Base-by-base conservation (phyloP, 2,329 filamentous ascomycete genomes). In the Penicillium sp. region DNA sequence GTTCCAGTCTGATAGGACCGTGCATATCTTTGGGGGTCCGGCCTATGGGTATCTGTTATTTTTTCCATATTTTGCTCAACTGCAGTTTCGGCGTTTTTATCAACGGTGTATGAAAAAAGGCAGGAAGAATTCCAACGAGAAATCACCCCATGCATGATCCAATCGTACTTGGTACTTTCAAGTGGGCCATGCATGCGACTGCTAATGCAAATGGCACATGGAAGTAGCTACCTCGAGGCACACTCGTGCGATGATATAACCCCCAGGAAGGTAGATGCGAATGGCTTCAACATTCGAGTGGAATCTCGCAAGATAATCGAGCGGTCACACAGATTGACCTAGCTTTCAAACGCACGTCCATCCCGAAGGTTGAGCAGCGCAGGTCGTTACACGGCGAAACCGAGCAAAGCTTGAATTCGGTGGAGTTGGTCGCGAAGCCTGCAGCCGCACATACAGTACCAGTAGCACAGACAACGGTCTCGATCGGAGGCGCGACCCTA, bases 21-120 rank as follows among this genome's bases (percentile, higher is more conserved):
- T 63, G 66, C 66, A 71, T 71, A 64, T 69, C 65, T 68, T 69
- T 61, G 63, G 65, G 61, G 67, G 66, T 70, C 62, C 63, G 66
- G 66, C 67, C 66, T 70, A 63, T 69, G 62, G 68, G 64, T 62
- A 59, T 67, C 58, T 61, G 58, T 63, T 65, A 60, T 58, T 61
- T 55, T 22, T 64, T 65, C 64, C 58, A 62, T 60, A 61, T 62
- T 66, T 63, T 62, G 67, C 63, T 70, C 55, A 63, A 60, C 63
- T 69, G 65, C 66, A 69, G 65, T 64, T 38, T 68, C 62, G 68
- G 68, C 68, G 68, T 70, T 70, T 53, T 65, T 63, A 60, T 27
- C 39, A 61, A 67, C 58, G 69, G 69, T 72, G 69, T 72, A 72
- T 66, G 65, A 69, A 69, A 65, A 22, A 69, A 68, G 67, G 68